Evolutionary conservation across 23 red algal species (phyloP).

Genomic region (Cyanidioschyzon merolae): DNA sequence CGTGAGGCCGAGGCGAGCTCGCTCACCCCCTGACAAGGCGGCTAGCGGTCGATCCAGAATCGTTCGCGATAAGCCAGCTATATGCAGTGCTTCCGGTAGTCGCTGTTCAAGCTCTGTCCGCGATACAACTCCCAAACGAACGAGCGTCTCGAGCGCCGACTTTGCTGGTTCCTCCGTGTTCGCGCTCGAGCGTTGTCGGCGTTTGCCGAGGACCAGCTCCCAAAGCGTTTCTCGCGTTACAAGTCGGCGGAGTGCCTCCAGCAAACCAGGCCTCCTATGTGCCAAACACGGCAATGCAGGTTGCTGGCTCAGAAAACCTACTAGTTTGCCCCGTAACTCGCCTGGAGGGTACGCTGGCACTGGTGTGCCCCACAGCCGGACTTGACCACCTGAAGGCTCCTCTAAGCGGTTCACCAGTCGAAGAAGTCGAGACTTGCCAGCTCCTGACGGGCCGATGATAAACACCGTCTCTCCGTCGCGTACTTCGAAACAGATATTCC

Average conservation of each 20-base stretch:
- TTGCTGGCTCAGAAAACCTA: background rate
- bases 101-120: background rate
- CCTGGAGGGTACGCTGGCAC: background rate
- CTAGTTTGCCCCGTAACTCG: background rate
- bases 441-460: slow-evolving; percentile 23
- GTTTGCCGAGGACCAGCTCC: background rate
- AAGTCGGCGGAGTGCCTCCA: background rate
- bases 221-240: background rate
- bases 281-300: background rate
- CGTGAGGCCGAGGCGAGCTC: slow-evolving; percentile 49
- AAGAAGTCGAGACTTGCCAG: slow-evolving; percentile 20
- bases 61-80: background rate
- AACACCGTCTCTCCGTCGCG: slow-evolving; percentile 10
- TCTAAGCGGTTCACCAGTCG: slow-evolving; percentile 23
- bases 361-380: background rate
- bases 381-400: background rate
- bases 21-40: slow-evolving; percentile 70
- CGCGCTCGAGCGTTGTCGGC: background rate
- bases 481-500: background rate
- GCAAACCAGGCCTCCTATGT: background rate
- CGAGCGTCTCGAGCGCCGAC: slow-evolving; percentile 7
- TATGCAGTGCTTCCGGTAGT: background rate
- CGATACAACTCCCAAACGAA: background rate
- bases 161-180: background rate
- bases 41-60: slow-evolving; percentile 9